These are phyloP conservation scores for Micractinium sp. DNA, from an alignment of 139 green algal species.

Conservation along the genomic window DNA sequence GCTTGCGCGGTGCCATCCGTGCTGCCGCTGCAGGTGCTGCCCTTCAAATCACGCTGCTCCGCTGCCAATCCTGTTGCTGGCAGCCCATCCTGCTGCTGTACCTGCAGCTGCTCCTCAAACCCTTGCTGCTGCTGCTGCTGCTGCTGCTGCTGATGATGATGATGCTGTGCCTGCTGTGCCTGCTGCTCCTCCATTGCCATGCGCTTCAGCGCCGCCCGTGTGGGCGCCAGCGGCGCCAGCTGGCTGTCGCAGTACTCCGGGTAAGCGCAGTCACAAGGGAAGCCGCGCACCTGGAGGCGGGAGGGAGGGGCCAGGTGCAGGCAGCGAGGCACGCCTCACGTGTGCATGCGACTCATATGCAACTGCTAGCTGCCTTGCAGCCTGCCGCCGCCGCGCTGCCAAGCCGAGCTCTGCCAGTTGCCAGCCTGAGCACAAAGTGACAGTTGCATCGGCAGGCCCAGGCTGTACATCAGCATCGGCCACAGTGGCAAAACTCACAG, in stretches of 20 bases:
- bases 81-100: neutral
- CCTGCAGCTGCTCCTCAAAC: neutral
- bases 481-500: too few species aligned
- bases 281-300: slow-evolving; percentile 57
- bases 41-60: neutral
- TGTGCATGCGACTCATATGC: neutral
- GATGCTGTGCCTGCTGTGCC: neutral
- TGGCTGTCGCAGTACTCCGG: slow-evolving; percentile 92
- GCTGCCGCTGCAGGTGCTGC: neutral
- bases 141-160: neutral
- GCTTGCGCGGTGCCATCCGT: too few species aligned
- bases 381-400: neutral
- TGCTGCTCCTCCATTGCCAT: slow-evolving; percentile 8
- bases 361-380: neutral
- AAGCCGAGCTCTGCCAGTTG: neutral
- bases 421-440: neutral
- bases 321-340: too few species aligned
- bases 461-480: neutral
- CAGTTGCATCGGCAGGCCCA: neutral
- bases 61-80: neutral
- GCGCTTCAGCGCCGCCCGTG: slow-evolving; percentile 52
- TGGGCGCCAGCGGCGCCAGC: slow-evolving; percentile 69
- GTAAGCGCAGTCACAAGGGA: slow-evolving; percentile 82
- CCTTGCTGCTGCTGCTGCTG: neutral
- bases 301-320: too few species aligned